Conservation (phyloP, 768 basidiomycete species). For the Albatrellus ellisii region DNA sequence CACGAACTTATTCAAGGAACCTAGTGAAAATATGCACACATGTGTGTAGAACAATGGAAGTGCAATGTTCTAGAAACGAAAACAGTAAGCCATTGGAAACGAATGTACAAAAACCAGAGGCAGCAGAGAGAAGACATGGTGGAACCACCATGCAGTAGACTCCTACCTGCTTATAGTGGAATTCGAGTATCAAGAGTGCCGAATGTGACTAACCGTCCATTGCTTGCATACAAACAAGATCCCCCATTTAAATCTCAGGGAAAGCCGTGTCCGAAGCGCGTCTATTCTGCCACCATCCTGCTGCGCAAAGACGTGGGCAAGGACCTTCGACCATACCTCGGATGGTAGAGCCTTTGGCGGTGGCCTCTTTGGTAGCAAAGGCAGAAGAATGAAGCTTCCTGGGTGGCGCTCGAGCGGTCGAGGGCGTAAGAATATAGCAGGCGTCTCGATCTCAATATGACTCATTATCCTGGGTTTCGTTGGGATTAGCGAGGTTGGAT, state of each 20-base stretch:
- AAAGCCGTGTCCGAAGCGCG: conserved; percentile 3
- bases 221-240: conserved; percentile 11
- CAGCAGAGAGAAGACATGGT: not conserved
- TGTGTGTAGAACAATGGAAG: conserved; percentile 55
- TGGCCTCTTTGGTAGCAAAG: conserved; percentile 45
- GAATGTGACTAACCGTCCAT: conserved; percentile 11
- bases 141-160: not conserved
- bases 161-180: too few relatives aligned
- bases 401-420: conserved; percentile 49
- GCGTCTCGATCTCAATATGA: conserved; percentile 3
- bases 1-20: conserved; percentile 43
- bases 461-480: too few relatives aligned
- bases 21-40: conserved; percentile 30
- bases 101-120: conserved; percentile 1
- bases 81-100: not conserved
- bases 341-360: conserved; percentile 43
- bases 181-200: too few relatives aligned
- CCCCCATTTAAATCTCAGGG: conserved; percentile 14
- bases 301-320: conserved; percentile 24
- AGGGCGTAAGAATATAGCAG: conserved; percentile 40
- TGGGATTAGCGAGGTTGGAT: too few relatives aligned
- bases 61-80: conserved; percentile 38
- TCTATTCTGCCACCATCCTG: conserved; percentile 6
- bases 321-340: conserved; percentile 61
- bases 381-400: conserved; percentile 51